phyloP scores from a whole-genome alignment of 1,284 basidiomycete species.

The Puccinia triticina region DNA sequence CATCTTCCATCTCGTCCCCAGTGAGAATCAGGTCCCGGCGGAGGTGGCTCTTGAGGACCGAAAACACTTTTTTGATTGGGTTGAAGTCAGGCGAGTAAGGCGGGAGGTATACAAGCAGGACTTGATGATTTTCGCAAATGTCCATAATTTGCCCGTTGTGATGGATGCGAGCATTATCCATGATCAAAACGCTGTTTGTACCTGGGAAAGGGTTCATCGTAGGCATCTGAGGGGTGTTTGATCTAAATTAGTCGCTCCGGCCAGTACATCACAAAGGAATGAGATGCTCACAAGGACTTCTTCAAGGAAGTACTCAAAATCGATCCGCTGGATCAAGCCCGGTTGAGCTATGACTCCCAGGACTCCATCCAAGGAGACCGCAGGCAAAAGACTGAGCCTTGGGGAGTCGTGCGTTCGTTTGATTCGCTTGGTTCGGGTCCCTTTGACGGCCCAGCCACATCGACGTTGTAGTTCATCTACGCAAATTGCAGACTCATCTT shows the following conservation, averaged over 20 bases:
- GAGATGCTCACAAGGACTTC: background rate
- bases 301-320: background rate
- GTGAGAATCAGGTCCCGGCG: no score
- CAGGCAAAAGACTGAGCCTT: background rate
- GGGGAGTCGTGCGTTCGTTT: background rate
- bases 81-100: no score
- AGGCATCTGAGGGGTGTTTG: no score
- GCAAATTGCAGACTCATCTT: background rate
- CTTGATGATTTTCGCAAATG: background rate
- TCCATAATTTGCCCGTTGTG: background rate
- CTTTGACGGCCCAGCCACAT: no score
- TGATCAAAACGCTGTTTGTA: background rate
- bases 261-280: no score
- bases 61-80: no score
- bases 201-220: no score
- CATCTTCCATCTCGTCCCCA: no score
- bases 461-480: background rate
- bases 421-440: no score
- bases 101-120: background rate
- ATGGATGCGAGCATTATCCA: constrained; percentile 19
- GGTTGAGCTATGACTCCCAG: background rate
- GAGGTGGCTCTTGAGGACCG: no score
- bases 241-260: no score
- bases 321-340: background rate
- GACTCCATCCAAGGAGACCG: background rate